Evolutionary conservation across 2,329 filamentous ascomycete genomes (phyloP).

Genomic region (Penicillium sp.): DNA sequence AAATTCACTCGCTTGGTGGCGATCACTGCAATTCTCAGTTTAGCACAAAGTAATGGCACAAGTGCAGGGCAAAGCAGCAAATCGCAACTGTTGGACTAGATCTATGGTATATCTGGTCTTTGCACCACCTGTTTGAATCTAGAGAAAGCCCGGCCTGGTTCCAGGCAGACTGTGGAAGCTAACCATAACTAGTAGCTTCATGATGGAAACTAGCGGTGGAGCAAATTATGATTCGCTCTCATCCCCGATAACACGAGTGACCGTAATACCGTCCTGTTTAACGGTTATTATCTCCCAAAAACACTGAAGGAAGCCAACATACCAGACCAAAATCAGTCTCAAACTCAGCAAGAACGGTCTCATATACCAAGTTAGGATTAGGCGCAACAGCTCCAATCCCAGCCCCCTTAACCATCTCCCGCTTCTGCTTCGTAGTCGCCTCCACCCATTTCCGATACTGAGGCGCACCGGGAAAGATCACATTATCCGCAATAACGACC

Average conservation of each 20-base stretch:
- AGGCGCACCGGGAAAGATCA: constrained; percentile 19
- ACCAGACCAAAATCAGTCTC: constrained; percentile 14
- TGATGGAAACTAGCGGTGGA: no score
- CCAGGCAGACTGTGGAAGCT: no score
- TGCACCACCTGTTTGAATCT: no score
- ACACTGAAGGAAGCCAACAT: not conserved
- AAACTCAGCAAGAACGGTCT: constrained; percentile 12
- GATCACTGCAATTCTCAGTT: no score
- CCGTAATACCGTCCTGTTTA: constrained; percentile 11
- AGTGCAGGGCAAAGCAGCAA: no score
- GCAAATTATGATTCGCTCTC: not conserved
- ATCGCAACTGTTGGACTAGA: no score
- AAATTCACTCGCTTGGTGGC: no score
- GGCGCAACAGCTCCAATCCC: constrained; percentile 5
- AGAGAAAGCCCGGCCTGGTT: no score
- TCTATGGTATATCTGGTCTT: no score
- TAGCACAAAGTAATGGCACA: no score
- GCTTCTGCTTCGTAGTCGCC: constrained; percentile 12
- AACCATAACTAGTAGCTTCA: no score
- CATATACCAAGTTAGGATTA: constrained; percentile 15
- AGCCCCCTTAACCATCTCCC: not conserved
- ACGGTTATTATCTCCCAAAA: not conserved
- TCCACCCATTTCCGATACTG: constrained; percentile 20
- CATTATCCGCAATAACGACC: constrained; percentile 17
- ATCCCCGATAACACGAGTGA: constrained; percentile 4